phyloP scores from a whole-genome alignment of 768 basidiomycete species.

The Rhodotorula paludigena region DNA sequence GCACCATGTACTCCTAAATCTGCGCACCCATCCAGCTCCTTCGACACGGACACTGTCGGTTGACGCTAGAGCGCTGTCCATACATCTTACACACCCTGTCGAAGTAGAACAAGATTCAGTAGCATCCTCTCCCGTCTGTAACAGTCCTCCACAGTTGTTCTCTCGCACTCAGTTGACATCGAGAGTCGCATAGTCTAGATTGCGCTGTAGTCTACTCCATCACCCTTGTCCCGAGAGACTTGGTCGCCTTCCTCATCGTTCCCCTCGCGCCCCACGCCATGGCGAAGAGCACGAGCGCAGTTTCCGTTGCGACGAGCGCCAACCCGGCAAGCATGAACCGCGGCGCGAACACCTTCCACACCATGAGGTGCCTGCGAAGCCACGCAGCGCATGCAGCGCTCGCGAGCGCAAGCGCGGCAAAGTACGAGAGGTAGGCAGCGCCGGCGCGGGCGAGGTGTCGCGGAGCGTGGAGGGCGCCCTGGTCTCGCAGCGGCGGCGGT shows the following conservation, averaged over 20 bases:
- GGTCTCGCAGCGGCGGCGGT: conserved; percentile 53
- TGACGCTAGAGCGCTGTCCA: too few relatives aligned
- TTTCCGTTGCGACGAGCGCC: conserved; percentile 65
- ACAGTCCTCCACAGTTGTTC: too few relatives aligned
- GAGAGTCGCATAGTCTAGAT: too few relatives aligned
- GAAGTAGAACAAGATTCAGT: too few relatives aligned
- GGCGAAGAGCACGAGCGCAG: conserved; percentile 50
- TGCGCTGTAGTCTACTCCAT: conserved; percentile 1
- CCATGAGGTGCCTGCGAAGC: conserved; percentile 43
- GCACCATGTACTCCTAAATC: not conserved
- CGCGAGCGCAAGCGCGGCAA: conserved; percentile 44
- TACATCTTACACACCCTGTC: too few relatives aligned
- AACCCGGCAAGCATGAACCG: conserved; percentile 76
- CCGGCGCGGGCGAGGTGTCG: conserved; percentile 31
- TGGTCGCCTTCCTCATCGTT: conserved; percentile 5
- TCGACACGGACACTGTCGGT: too few relatives aligned
- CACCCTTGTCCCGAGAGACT: conserved; percentile 23
- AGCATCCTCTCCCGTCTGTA: too few relatives aligned
- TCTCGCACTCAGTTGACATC: too few relatives aligned
- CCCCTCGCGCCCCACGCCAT: conserved; percentile 34
- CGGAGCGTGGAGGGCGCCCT: conserved; percentile 44
- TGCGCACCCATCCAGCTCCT: too few relatives aligned
- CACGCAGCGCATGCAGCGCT: conserved; percentile 50
- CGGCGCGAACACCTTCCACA: conserved; percentile 98
- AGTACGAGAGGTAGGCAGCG: conserved; percentile 33